Conservation (phyloP, 2,329 filamentous ascomycete species). For the Ophiostoma piceae region DNA sequence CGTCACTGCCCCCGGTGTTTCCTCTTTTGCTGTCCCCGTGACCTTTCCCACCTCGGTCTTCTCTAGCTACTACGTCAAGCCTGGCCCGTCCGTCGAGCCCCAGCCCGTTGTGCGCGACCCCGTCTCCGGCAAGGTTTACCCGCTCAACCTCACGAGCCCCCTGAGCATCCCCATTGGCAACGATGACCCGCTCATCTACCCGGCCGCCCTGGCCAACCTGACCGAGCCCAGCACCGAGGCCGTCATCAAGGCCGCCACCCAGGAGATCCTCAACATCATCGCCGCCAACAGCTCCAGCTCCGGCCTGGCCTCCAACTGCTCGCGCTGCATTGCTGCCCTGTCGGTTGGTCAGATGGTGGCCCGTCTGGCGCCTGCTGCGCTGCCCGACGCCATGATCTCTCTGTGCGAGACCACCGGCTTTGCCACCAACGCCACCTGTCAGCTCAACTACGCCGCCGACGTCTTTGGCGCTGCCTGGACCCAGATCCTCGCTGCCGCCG, state of each 20-base stretch:
- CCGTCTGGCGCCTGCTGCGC: conserved; percentile 42
- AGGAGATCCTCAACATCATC: conserved; percentile 44
- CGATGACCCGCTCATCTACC: conserved; percentile 47
- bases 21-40: conserved; percentile 40
- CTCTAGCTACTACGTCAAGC: conserved; percentile 43
- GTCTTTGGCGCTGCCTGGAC: conserved; percentile 54
- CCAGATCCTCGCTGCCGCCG: conserved; percentile 49
- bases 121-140: conserved; percentile 47
- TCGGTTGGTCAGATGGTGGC: conserved; percentile 47
- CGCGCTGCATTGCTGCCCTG: conserved; percentile 49
- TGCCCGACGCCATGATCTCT: conserved; percentile 47
- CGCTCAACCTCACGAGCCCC: conserved; percentile 50
- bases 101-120: conserved; percentile 46
- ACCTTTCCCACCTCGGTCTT: conserved; percentile 49
- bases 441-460: conserved; percentile 42
- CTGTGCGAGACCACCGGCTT: conserved; percentile 47
- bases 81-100: conserved; percentile 34
- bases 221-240: conserved; percentile 37
- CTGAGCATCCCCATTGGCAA: conserved; percentile 45
- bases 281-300: conserved; percentile 31
- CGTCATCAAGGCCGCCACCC: conserved; percentile 40
- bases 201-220: conserved; percentile 42
- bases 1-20: conserved; percentile 31
- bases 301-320: conserved; percentile 41
- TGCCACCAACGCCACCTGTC: conserved; percentile 44